These are phyloP conservation scores for Cucumis sativus DNA, from an alignment of 306 rosid species.

Conservation along the genomic window DNA sequence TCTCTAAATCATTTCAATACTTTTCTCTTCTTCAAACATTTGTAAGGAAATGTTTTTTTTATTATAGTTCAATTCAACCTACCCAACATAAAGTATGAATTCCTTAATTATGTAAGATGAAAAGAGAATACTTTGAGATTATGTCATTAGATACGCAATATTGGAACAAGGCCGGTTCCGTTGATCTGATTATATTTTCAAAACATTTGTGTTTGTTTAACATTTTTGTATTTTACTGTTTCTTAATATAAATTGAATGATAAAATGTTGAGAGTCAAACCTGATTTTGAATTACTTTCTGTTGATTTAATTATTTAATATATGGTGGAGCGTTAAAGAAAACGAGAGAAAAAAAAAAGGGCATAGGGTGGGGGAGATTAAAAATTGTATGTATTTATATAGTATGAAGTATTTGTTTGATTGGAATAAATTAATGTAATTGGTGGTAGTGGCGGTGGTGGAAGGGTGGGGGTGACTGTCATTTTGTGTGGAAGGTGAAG, in stretches of 20 bases:
- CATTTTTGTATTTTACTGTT: not conserved
- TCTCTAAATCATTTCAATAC: not conserved
- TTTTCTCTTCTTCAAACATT: no score
- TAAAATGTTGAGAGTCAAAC: not conserved
- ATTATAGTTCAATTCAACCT: not conserved
- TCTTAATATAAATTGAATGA: not conserved
- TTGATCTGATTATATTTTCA: not conserved
- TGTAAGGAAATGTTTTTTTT: no score
- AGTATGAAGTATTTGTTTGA: not conserved
- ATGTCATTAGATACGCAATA: not conserved
- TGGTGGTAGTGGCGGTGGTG: conserved; percentile 2
- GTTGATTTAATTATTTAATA: not conserved
- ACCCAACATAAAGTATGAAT: not conserved
- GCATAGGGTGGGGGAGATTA: not conserved
- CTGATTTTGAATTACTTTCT: not conserved
- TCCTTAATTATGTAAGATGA: not conserved
- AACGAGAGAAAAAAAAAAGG: not conserved
- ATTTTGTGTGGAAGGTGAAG: not conserved
- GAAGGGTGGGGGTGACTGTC: not conserved
- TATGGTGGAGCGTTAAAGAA: not conserved
- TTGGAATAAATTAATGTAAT: not conserved
- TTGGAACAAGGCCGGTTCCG: not conserved
- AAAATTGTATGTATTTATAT: not conserved
- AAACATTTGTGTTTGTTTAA: not conserved
- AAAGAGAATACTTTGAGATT: not conserved